Evolutionary conservation across 176 grass and related monocot genomes (phyloP).

Genomic region (Carex littledalei): DNA sequence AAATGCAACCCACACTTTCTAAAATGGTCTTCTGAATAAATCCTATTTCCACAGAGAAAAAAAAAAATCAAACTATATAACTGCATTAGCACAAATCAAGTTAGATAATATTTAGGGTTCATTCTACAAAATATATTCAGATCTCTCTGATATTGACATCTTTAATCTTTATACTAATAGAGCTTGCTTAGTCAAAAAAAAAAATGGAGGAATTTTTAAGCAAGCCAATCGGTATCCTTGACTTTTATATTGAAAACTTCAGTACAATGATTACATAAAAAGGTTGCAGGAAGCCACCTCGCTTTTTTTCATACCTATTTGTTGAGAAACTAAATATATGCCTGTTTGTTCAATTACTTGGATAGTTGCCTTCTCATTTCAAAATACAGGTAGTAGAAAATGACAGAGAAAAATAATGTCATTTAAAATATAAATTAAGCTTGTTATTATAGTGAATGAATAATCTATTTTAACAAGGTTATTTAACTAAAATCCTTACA

Average conservation of each 20-base stretch:
- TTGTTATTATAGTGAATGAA: not conserved
- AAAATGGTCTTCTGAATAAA: slow-evolving; percentile 94
- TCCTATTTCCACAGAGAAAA: slow-evolving; percentile 41
- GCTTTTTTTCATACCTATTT: not conserved
- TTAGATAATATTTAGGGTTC: not conserved
- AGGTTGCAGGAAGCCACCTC: not conserved
- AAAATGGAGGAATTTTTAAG: not conserved
- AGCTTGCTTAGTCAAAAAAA: not conserved
- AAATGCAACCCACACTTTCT: slow-evolving; percentile 95
- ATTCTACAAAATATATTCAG: not conserved
- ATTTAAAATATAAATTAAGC: not conserved
- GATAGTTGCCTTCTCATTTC: not conserved
- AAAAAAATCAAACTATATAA: slow-evolving; percentile 1
- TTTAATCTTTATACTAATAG: not conserved
- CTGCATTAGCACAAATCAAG: slow-evolving; percentile 13
- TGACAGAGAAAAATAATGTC: not conserved
- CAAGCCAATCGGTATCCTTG: not conserved
- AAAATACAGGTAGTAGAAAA: not conserved
- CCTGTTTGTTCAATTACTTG: not conserved
- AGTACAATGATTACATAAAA: not conserved
- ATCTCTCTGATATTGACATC: not conserved
- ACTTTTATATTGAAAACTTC: not conserved
- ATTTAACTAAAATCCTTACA: not conserved
- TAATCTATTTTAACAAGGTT: not conserved
- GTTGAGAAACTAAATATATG: not conserved